Evolutionary conservation across 2,329 filamentous ascomycete species (phyloP).

Genomic region (Alternaria infectoria): DNA sequence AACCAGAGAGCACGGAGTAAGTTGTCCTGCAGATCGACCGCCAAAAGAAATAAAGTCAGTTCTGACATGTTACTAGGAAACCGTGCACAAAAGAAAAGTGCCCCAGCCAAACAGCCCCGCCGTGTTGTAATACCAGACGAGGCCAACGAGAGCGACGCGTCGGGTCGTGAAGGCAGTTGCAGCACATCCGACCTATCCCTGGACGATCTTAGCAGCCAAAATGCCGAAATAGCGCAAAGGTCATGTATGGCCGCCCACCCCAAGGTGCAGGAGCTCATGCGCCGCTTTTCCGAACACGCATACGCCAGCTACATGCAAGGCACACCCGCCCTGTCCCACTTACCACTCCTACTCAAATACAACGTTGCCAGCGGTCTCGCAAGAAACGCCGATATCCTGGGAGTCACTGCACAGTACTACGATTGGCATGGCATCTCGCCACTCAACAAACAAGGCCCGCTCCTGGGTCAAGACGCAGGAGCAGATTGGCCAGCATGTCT

Average conservation of each 20-base stretch:
- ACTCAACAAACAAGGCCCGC: conserved; percentile 12
- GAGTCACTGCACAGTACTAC: conserved; percentile 12
- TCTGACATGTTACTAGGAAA: not conserved
- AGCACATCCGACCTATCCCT: not conserved
- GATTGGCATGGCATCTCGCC: conserved; percentile 22
- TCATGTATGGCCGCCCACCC: conserved; percentile 9
- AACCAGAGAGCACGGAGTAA: conserved; percentile 24
- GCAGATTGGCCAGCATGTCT: not conserved
- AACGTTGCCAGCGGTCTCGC: conserved; percentile 19
- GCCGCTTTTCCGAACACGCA: conserved; percentile 23
- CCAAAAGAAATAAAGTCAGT: not conserved
- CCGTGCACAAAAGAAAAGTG: not conserved
- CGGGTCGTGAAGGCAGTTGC: not conserved
- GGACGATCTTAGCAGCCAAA: not conserved
- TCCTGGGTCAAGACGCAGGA: not conserved
- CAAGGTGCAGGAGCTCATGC: conserved; percentile 16
- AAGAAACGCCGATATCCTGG: conserved; percentile 15
- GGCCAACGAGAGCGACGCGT: not conserved
- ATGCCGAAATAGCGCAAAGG: not conserved
- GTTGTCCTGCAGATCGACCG: not conserved
- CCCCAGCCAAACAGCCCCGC: not conserved
- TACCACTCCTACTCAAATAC: conserved; percentile 18
- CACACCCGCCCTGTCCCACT: conserved; percentile 13
- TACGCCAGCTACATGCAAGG: conserved; percentile 24
- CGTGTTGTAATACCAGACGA: not conserved